Evolutionary conservation across 441 rosid genomes (phyloP), one percentile per base, ranked within the genome.

Genomic region (Geranium incanum): DNA sequence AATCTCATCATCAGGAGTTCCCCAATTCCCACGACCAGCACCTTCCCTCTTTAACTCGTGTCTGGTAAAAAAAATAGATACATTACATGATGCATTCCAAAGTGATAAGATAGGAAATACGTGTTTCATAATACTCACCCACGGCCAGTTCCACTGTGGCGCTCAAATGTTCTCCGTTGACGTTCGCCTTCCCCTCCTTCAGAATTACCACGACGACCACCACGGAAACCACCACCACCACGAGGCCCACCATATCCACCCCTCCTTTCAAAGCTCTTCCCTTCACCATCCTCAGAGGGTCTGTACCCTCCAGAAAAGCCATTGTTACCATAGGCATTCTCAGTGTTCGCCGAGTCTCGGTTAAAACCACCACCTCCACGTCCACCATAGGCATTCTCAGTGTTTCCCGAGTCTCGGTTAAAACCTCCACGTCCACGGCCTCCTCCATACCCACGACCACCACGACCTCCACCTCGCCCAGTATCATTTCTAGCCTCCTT

Each of bases 1-100:
- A 78, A 91, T 72, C 3, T 95, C 97, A 82, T 38, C 43, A 38
- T 38, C 43, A 38, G 84, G 72, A 62, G 86, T 83, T 82, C 97
- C 99, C 99, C 98, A 91, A 73, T 95, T 92, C 3, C 92, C 89
- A 69, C 92, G 92, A 68, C 99, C 98, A 81, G 90, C 72, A 5
- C 98, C 99, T 0, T 91, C 93, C 4, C 98, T 97, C 73, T 91
- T 95, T 50, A 84, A 0, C 76, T 86, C 98, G 68, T 76, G 84
- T 74, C 99, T 95, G 73, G 15, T 3, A 13, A 11, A 4, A 38
- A 38, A 38, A 3, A 38, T 6, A 12, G 1, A 36, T 19, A 11
- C 8, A 41, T n/a, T 6, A 13, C 37, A n/a, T 12, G 33, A 65
- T 23, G 43, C 28, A 12, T 62, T 36, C 19, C 21, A 4, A 57